Evolutionary conservation across 2,329 filamentous ascomycete genomes (phyloP).

Genomic region (Cladophialophora immunda): DNA sequence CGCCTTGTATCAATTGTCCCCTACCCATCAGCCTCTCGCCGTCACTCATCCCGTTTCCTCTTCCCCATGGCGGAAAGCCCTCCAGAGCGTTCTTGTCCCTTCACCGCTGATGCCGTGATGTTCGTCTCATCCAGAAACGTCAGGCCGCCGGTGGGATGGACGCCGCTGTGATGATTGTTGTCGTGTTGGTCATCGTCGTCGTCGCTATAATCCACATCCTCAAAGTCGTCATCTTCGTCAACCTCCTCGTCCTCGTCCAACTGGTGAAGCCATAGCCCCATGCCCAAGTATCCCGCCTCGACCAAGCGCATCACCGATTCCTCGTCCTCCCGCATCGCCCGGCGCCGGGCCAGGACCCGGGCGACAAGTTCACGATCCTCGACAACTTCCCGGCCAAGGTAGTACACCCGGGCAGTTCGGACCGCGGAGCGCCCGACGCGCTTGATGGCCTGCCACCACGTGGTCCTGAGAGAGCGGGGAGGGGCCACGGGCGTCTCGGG

Average conservation of each 20-base stretch:
- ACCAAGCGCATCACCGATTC: neutral
- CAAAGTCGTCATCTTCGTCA: neutral
- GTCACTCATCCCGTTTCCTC: no score
- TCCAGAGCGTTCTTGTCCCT: no score
- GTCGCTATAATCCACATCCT: neutral
- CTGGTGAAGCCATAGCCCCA: neutral
- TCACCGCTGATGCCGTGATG: no score
- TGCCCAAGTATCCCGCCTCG: neutral
- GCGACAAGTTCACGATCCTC: neutral
- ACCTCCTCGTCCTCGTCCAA: neutral
- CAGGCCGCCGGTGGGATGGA: no score
- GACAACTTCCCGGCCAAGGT: neutral
- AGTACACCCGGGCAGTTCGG: neutral
- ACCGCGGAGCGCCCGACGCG: neutral
- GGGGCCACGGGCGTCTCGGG: no score
- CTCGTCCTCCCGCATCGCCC: neutral
- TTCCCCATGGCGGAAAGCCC: no score
- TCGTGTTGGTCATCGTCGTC: neutral
- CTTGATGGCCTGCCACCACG: neutral
- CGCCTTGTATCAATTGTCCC: no score
- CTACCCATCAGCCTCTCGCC: no score
- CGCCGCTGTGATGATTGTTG: no score
- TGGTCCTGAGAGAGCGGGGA: neutral
- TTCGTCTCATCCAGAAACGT: no score
- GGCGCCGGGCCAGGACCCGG: no score